phyloP scores from a whole-genome alignment of 495 filamentous ascomycete genomes.

The Talaromyces wortmannii region DNA sequence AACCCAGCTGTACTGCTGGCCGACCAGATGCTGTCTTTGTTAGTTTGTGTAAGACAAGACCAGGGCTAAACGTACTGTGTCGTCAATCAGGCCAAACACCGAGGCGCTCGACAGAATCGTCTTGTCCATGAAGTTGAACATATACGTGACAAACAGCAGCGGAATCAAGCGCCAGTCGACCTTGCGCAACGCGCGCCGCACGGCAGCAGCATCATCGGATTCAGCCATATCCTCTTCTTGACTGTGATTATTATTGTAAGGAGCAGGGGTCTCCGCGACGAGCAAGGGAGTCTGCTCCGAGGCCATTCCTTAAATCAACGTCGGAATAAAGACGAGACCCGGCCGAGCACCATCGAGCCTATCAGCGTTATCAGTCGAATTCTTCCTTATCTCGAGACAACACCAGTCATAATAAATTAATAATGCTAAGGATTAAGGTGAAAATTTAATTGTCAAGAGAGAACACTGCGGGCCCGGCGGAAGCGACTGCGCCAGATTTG shows the following conservation, averaged over 20 bases:
- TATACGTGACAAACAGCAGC: slow-evolving; percentile 22
- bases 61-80: slow-evolving; percentile 17
- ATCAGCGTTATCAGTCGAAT: too few species aligned
- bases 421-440: too few species aligned
- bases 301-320: too few species aligned
- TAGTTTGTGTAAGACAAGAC: slow-evolving; percentile 3
- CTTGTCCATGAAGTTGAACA: slow-evolving; percentile 47
- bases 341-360: too few species aligned
- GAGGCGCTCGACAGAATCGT: slow-evolving; percentile 47
- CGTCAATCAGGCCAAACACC: slow-evolving; percentile 40
- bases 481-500: too few species aligned
- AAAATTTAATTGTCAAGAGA: too few species aligned
- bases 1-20: slow-evolving; percentile 53
- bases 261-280: background rate
- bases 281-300: background rate
- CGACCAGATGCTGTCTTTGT: slow-evolving; percentile 26
- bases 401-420: too few species aligned
- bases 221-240: background rate
- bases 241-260: background rate
- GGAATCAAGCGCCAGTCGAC: slow-evolving; percentile 44
- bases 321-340: too few species aligned
- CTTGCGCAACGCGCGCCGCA: slow-evolving; percentile 24
- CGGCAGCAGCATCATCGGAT: background rate
- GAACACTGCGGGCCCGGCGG: too few species aligned
- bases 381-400: too few species aligned